phyloP scores from a whole-genome alignment of 2,329 filamentous ascomycete species.

The Myriosclerotinia curreyana region DNA sequence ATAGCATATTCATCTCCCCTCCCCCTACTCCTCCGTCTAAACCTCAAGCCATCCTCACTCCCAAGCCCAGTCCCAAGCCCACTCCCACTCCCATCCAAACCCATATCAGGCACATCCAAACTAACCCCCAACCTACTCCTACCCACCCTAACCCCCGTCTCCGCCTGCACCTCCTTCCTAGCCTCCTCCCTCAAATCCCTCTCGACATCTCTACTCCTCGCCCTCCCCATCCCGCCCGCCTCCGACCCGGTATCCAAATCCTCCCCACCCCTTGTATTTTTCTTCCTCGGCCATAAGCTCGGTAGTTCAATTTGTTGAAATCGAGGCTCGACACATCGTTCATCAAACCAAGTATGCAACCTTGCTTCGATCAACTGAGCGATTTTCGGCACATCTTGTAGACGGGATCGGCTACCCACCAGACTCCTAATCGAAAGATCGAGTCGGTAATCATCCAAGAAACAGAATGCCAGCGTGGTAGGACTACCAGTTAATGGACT shows the following conservation, averaged over 20 bases:
- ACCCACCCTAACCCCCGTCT: constrained; percentile 39
- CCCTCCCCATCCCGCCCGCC: constrained; percentile 48
- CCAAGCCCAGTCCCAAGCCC: constrained; percentile 37
- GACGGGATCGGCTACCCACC: constrained; percentile 71
- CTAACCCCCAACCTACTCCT: constrained; percentile 36
- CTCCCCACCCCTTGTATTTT: constrained; percentile 73
- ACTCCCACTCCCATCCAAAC: constrained; percentile 35
- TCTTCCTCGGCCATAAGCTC: constrained; percentile 79
- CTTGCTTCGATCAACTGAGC: constrained; percentile 77
- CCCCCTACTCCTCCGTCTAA: constrained; percentile 37
- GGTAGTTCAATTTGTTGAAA: constrained; percentile 85
- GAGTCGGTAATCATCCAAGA: constrained; percentile 81
- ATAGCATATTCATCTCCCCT: constrained; percentile 40
- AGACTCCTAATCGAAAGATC: constrained; percentile 79
- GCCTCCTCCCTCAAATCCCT: constrained; percentile 52
- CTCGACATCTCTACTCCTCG: constrained; percentile 53
- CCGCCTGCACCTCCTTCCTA: constrained; percentile 47
- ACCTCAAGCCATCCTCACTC: constrained; percentile 36
- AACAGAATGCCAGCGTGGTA: constrained; percentile 92
- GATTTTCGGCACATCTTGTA: constrained; percentile 87
- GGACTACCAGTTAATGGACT: constrained; percentile 66
- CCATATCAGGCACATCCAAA: constrained; percentile 39
- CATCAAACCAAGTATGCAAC: constrained; percentile 83
- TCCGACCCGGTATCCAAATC: constrained; percentile 41
- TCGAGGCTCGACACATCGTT: constrained; percentile 77